Percentiles rank a stretch among this genome's conserved stretches.
phyloP scores from a whole-genome alignment of 2,329 filamentous ascomycete genomes.

The Didymella exigua region DNA sequence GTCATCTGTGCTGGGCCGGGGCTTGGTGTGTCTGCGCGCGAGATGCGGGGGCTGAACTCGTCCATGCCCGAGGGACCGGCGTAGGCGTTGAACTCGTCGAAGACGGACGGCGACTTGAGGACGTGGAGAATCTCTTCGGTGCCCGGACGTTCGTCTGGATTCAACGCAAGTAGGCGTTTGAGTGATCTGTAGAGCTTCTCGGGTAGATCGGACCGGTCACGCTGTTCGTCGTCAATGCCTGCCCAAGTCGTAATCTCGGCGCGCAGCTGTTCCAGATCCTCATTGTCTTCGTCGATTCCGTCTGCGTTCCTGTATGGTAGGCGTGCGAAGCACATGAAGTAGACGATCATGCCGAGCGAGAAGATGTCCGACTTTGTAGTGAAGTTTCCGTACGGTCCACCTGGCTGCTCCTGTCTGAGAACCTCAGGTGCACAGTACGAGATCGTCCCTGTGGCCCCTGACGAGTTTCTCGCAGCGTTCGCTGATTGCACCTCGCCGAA shows the following conservation, averaged over 20 bases:
- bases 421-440: slow-evolving; percentile 98
- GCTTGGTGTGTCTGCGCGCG: slow-evolving; percentile 51
- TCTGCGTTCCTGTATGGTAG: slow-evolving; percentile 87
- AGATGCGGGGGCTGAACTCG: slow-evolving; percentile 50
- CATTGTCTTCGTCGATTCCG: slow-evolving; percentile 84
- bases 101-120: slow-evolving; percentile 69
- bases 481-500: slow-evolving; percentile 95
- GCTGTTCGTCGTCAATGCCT: slow-evolving; percentile 79
- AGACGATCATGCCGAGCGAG: slow-evolving; percentile 95
- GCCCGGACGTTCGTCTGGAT: slow-evolving; percentile 77
- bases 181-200: slow-evolving; percentile 84
- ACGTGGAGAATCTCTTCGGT: slow-evolving; percentile 83
- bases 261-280: slow-evolving; percentile 84
- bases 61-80: slow-evolving; percentile 42
- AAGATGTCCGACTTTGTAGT: slow-evolving; percentile 99
- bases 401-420: slow-evolving; percentile 65
- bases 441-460: slow-evolving; percentile 92
- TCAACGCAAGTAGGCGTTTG: slow-evolving; percentile 77
- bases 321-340: slow-evolving; percentile 94
- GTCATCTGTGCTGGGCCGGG: slow-evolving; percentile 35
- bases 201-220: slow-evolving; percentile 80
- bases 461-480: slow-evolving; percentile 81
- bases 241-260: slow-evolving; percentile 86
- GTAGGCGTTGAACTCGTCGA: slow-evolving; percentile 54
- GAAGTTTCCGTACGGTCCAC: slow-evolving; percentile 85